Evolutionary conservation across 257 asterid genomes (phyloP).

Genomic region (Solanum chiquidenum): DNA sequence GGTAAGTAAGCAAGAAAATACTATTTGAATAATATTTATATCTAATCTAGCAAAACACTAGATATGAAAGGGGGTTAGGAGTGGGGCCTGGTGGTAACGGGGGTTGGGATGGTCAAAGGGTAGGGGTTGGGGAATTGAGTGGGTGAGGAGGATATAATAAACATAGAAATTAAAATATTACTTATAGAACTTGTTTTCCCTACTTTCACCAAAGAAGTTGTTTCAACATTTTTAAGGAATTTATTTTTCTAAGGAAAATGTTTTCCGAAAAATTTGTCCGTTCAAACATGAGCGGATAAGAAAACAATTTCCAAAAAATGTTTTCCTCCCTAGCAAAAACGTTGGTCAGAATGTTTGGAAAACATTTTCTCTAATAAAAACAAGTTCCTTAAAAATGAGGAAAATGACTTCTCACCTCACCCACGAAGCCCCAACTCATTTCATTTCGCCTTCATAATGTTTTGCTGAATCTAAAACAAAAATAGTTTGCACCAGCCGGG

Average conservation of each 20-base stretch:
- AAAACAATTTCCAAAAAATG: no score
- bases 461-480: no score
- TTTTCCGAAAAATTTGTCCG: neutral
- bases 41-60: no score
- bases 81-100: no score
- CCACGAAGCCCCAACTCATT: neutral
- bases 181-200: neutral
- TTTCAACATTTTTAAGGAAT: neutral
- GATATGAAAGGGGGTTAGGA: no score
- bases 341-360: neutral
- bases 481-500: slow-evolving; percentile 57
- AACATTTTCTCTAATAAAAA: neutral
- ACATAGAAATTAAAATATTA: no score
- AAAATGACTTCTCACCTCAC: neutral
- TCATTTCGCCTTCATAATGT: neutral
- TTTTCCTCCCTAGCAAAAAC: neutral
- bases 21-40: no score
- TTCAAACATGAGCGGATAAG: neutral
- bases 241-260: neutral
- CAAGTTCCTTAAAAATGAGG: no score
- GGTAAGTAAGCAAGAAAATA: no score
- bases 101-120: no score
- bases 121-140: no score
- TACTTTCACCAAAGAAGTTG: neutral
- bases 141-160: no score